These are phyloP conservation scores for Asclepias syriaca DNA, from an alignment of 257 asterid genomes.

Conservation along the genomic window DNA sequence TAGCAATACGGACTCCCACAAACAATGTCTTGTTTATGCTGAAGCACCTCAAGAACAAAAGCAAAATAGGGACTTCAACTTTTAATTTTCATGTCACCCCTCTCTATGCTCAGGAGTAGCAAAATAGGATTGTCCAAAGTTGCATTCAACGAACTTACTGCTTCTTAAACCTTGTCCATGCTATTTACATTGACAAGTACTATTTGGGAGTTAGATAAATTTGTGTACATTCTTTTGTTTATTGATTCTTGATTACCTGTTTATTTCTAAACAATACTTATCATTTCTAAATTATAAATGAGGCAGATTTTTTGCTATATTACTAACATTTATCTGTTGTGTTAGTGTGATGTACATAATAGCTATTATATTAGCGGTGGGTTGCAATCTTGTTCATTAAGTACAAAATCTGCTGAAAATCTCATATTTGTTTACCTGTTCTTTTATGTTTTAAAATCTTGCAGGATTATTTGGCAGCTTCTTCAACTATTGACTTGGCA, in stretches of 20 bases:
- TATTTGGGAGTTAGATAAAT: not conserved
- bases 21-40: not conserved
- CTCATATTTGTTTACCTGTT: not conserved
- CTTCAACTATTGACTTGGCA: constrained; percentile 74
- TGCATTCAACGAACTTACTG: not conserved
- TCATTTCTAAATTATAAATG: not conserved
- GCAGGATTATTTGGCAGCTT: constrained; percentile 88
- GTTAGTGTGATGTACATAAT: not conserved
- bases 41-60: not conserved
- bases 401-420: not conserved
- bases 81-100: not conserved
- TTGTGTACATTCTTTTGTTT: not conserved
- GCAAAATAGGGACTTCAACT: not conserved
- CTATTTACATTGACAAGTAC: not conserved
- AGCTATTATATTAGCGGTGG: not conserved
- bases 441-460: constrained; percentile 3
- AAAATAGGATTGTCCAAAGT: not conserved
- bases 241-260: not conserved
- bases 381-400: not conserved
- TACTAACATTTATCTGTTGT: not conserved
- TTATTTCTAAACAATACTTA: not conserved
- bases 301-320: not conserved
- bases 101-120: not conserved
- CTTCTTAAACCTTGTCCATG: not conserved
- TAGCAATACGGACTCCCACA: too few species aligned